A percentile compares a stretch with the other conserved stretches of the same genome.
These are phyloP conservation scores for Macrocybe gigantea DNA, from an alignment of 768 basidiomycete species.

Conservation along the genomic window DNA sequence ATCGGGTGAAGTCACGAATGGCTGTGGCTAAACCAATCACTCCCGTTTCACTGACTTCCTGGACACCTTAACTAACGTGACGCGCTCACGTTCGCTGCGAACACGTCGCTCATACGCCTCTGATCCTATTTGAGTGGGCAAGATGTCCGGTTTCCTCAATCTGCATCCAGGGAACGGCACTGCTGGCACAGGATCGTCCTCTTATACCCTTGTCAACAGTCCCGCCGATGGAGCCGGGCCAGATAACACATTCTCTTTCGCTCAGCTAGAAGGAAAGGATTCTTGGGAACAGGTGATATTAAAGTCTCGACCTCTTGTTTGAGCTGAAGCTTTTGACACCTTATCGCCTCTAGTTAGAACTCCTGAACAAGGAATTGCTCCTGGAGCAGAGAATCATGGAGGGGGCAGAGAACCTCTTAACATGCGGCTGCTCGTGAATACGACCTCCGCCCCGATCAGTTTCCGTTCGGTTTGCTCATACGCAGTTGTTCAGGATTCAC, in stretches of 20 bases:
- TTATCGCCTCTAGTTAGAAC: constrained; percentile 45
- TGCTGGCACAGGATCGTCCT: constrained; percentile 15
- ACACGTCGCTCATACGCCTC: too few relatives aligned
- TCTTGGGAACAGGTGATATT: constrained; percentile 37
- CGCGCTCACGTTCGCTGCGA: too few relatives aligned
- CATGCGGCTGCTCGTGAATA: constrained; percentile 50
- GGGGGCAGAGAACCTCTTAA: constrained; percentile 87
- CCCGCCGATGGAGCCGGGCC: constrained; percentile 8
- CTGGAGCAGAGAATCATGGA: constrained; percentile 83
- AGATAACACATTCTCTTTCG: constrained; percentile 24
- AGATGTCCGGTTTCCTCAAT: constrained; percentile 13
- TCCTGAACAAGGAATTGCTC: constrained; percentile 60
- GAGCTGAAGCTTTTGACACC: not conserved
- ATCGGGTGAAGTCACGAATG: too few relatives aligned
- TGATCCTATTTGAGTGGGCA: not conserved
- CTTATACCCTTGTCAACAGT: constrained; percentile 19
- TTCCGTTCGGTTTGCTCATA: not conserved
- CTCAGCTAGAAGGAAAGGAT: constrained; percentile 42
- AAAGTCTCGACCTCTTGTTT: not conserved
- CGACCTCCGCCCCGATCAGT: too few relatives aligned
- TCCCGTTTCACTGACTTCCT: too few relatives aligned
- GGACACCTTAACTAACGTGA: not conserved
- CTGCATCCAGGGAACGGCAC: constrained; percentile 13
- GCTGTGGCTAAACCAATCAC: too few relatives aligned
- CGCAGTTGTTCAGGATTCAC: constrained; percentile 38